Conservation (phyloP, 2,329 filamentous ascomycete genomes). For the Paecilomyces variotii region DNA sequence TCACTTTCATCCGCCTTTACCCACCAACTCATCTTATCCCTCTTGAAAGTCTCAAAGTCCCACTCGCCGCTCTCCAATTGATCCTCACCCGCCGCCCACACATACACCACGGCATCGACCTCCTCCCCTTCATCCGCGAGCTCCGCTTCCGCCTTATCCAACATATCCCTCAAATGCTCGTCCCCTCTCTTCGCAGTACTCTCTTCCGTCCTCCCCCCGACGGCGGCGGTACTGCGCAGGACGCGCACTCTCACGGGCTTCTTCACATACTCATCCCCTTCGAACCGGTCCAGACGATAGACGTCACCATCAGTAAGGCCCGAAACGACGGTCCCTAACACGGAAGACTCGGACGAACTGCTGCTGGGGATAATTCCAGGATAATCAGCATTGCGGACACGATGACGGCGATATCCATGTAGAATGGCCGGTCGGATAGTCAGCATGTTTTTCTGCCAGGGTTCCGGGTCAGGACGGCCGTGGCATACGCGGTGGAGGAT, state of each 20-base stretch:
- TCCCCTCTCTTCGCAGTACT: constrained; percentile 23
- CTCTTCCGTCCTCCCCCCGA: constrained; percentile 15
- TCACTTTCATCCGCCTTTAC: constrained; percentile 40
- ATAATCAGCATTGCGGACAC: constrained; percentile 66
- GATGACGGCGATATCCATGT: constrained; percentile 60
- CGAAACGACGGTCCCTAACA: constrained; percentile 68
- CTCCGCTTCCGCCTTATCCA: constrained; percentile 45
- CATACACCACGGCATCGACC: constrained; percentile 55
- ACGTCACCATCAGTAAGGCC: constrained; percentile 74
- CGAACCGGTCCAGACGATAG: constrained; percentile 68
- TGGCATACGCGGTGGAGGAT: constrained; percentile 83
- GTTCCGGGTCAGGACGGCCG: constrained; percentile 45
- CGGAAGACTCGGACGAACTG: constrained; percentile 35
- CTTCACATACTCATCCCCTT: constrained; percentile 66
- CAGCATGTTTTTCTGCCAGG: constrained; percentile 46
- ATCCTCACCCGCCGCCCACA: constrained; percentile 45
- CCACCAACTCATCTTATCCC: constrained; percentile 62
- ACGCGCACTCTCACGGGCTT: constrained; percentile 39
- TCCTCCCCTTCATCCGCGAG: constrained; percentile 38
- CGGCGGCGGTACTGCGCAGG: constrained; percentile 20
- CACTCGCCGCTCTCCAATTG: constrained; percentile 67
- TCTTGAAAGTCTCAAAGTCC: constrained; percentile 78
- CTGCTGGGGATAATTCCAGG: constrained; percentile 57
- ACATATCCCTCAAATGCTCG: constrained; percentile 27
- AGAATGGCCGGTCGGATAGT: constrained; percentile 70